Conservation (phyloP, 75 land plant genomes). For the Cupressus sempervirens region DNA sequence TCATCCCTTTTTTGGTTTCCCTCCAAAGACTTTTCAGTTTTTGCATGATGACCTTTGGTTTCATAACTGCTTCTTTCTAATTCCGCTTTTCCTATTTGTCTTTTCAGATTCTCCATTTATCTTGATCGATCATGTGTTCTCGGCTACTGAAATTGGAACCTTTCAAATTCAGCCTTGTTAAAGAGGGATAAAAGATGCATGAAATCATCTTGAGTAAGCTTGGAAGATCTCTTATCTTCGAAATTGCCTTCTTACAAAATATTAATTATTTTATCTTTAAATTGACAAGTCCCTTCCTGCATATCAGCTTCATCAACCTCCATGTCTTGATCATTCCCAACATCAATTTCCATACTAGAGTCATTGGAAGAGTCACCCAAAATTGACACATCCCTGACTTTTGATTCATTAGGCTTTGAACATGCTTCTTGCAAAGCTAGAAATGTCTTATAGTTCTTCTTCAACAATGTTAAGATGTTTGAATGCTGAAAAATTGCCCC, state of each 20-base stretch:
- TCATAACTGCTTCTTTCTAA: too few relatives aligned
- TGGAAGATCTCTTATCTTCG: slow-evolving; percentile 83
- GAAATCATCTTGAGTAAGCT: slow-evolving; percentile 82
- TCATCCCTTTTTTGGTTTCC: too few relatives aligned
- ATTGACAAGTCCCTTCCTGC: slow-evolving; percentile 31
- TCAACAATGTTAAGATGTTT: slow-evolving; percentile 54
- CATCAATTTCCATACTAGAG: slow-evolving; percentile 35
- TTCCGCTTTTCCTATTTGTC: too few relatives aligned
- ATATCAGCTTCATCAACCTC: slow-evolving; percentile 40
- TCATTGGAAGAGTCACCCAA: slow-evolving; percentile 44
- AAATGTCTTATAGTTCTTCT: slow-evolving; percentile 86
- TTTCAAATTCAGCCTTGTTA: slow-evolving; percentile 84
- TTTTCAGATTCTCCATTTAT: too few relatives aligned
- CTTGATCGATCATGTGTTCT: too few relatives aligned
- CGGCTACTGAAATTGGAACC: too few relatives aligned
- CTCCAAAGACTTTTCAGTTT: too few relatives aligned
- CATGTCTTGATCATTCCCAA: slow-evolving; percentile 36
- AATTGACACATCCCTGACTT: slow-evolving; percentile 28
- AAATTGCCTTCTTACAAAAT: slow-evolving; percentile 60
- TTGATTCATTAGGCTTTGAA: slow-evolving; percentile 13
- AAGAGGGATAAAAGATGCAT: slow-evolving; percentile 70
- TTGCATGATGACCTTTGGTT: too few relatives aligned
- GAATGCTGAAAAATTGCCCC: slow-evolving; percentile 84
- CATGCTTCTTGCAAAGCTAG: slow-evolving; percentile 49
- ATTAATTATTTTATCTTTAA: slow-evolving; percentile 62